phyloP scores from a whole-genome alignment of 139 green algal genomes.

The Spirogloea muscicola region DNA sequence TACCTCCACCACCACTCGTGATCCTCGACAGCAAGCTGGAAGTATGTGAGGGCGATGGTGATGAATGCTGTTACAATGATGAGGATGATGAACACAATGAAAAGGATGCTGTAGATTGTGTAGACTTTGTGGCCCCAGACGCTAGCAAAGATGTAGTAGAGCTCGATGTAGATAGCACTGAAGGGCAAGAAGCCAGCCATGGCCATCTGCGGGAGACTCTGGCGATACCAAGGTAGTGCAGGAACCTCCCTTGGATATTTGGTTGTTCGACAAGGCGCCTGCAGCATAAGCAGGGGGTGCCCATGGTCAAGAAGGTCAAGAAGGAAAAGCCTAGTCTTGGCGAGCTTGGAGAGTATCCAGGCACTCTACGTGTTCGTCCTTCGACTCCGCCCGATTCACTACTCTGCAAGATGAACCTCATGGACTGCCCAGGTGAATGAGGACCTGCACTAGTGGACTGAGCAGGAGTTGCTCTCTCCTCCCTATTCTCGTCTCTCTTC shows the following conservation, averaged over 20 bases:
- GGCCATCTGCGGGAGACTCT: slow-evolving; percentile 57
- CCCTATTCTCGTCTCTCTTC: too few relatives aligned
- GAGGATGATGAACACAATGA: slow-evolving; percentile 68
- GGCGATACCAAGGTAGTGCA: slow-evolving; percentile 58
- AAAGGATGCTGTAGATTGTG: slow-evolving; percentile 66
- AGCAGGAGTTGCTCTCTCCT: too few relatives aligned
- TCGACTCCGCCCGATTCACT: too few relatives aligned
- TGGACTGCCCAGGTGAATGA: too few relatives aligned
- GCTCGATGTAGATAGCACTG: slow-evolving; percentile 71
- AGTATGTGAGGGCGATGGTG: slow-evolving; percentile 64
- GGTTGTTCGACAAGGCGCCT: slow-evolving; percentile 56
- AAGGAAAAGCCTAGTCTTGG: too few relatives aligned
- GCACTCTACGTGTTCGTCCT: too few relatives aligned
- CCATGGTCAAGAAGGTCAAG: too few relatives aligned
- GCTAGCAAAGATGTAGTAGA: slow-evolving; percentile 71
- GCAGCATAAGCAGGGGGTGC: too few relatives aligned
- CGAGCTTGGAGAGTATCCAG: too few relatives aligned
- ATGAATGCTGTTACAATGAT: slow-evolving; percentile 65
- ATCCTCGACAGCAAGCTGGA: slow-evolving; percentile 62
- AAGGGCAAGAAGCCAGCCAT: slow-evolving; percentile 72
- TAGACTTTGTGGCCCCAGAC: slow-evolving; percentile 75
- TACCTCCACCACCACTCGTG: slow-evolving; percentile 63
- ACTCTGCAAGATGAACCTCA: too few relatives aligned
- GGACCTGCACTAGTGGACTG: too few relatives aligned
- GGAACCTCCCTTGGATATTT: slow-evolving; percentile 64